Evolutionary conservation across 75 land plant species (phyloP), one percentile per base, ranked within the genome.

Genomic region (Cunninghamia lanceolata): DNA sequence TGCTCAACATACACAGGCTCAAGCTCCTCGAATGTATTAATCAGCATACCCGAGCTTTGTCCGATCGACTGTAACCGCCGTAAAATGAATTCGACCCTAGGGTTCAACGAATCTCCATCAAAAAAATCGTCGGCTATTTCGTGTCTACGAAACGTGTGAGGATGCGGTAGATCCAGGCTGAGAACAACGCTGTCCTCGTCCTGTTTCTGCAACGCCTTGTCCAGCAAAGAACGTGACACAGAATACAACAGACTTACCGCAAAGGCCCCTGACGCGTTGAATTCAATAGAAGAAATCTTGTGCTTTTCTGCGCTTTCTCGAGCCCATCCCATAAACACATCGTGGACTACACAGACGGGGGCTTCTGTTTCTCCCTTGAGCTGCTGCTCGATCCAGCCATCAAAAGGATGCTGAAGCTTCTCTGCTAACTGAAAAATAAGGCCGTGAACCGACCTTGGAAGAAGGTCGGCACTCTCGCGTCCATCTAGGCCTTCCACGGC

Each of bases 391-490:
- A 78, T 39, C 46, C 81, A 78, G n/a, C 1, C 9, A 4, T 40
- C 28, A 5, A 78, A 78, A 42, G 86, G 84, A 39, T 87, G 85
- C 70, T 85, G 82, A 50, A 89, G 88, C 56, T 87, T 79, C n/a
- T 86, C 84, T 16, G 85, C 88, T 3, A 28, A 3, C n/a, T 43
- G 21, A 42, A 85, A 85, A 21, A 63, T 40, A 9, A 53, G 68
- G 9, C n/a, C 8, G 39, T 56, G 68, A 39, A 50, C 63, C 39
- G 87, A 89, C 30, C 54, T 47, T 16, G 92, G 90, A 30, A 91
- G 84, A 17, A 82, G 50, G 42, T 91, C 92, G 10, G 90, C 86
- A 90, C 84, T 89, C 35, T 91, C 90, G 28, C 86, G 71, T 38
- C 90, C 90, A 25, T 86, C 45, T 0, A 91, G 46, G 5, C 59